Evolutionary conservation across 2,329 filamentous ascomycete species (phyloP), one percentile per base, ranked within the genome.

Genomic region (Aspergillus candidus): DNA sequence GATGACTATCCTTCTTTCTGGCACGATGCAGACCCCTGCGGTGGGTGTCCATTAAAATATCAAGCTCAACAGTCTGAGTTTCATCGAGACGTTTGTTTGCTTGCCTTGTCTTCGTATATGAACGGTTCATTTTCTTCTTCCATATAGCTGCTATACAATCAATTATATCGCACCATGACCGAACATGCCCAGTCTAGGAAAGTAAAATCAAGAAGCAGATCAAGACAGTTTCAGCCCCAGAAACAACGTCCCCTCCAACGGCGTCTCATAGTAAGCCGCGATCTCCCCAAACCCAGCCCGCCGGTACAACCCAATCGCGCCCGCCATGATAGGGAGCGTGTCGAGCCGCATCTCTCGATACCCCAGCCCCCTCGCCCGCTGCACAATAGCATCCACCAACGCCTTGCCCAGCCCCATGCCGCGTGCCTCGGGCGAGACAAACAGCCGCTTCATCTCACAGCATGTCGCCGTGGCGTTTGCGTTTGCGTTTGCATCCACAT

Each of bases 381-480:
- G 56, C 4, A 82, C 54, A 3, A 73, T 67, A 0, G 57, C 60
- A 36, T 69, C 59, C 4, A 77, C 68, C 13, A 82, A 61, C 3
- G 63, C 62, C 40, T 66, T 68, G 1, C 77, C 77, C 1, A 77
- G 55, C 0, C 77, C 75, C 11, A 67, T 51, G 2, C 77, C 74
- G 17, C 78, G 70, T 1, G 70, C 69, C 33, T 63, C 54, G 0
- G 74, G 73, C 2, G 62, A 47, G 7, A 78, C 69, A 51, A 78
- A 82, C 0, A 82, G 63, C 1, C 78, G 68, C 56, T 82, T 82
- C 65, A 82, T 74, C 57, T 82, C 79, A 52, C 72, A 75, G 51
- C 48, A 57, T 14, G 37, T 39, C 11, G 46, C 43, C 8, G 35
- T 38, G 33, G 35, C 66, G 3, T 65, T 59, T 3, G 35, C 29